Evolutionary conservation across 371 early-diverging fungal species (phyloP).

Genomic region (Mucor lusitanicus): DNA sequence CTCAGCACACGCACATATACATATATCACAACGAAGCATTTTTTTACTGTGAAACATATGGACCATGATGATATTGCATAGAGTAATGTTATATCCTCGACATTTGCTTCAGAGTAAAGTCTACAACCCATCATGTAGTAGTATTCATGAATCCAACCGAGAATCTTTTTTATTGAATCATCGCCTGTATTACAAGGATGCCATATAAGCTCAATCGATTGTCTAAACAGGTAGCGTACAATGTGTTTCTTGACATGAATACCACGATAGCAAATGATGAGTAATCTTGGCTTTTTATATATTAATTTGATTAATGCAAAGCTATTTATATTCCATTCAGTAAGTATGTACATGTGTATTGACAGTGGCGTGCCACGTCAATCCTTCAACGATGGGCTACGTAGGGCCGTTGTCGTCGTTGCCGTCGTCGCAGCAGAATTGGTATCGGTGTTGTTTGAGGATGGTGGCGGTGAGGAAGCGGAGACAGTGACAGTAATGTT

Average conservation of each 20-base stretch:
- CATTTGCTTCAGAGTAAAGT: too few species aligned
- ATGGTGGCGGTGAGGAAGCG: constrained; percentile 9
- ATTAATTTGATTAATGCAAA: background rate
- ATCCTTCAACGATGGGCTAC: background rate
- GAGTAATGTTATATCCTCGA: too few species aligned
- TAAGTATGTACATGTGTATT: background rate
- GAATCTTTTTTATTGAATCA: background rate
- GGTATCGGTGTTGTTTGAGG: background rate
- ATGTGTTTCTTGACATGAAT: background rate
- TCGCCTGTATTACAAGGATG: background rate
- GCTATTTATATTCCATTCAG: background rate
- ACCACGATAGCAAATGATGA: background rate
- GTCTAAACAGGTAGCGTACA: background rate
- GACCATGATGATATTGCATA: too few species aligned
- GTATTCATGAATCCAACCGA: background rate
- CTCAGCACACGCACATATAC: background rate
- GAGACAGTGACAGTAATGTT: constrained; percentile 14
- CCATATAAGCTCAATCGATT: background rate
- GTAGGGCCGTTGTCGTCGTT: background rate
- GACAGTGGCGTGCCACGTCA: background rate
- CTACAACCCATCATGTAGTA: too few species aligned
- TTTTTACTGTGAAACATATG: too few species aligned
- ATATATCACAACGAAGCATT: background rate
- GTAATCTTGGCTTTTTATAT: background rate
- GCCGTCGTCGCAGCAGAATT: background rate